Conservation (phyloP, 2,329 filamentous ascomycete genomes). For the Hypoxylon sp. region DNA sequence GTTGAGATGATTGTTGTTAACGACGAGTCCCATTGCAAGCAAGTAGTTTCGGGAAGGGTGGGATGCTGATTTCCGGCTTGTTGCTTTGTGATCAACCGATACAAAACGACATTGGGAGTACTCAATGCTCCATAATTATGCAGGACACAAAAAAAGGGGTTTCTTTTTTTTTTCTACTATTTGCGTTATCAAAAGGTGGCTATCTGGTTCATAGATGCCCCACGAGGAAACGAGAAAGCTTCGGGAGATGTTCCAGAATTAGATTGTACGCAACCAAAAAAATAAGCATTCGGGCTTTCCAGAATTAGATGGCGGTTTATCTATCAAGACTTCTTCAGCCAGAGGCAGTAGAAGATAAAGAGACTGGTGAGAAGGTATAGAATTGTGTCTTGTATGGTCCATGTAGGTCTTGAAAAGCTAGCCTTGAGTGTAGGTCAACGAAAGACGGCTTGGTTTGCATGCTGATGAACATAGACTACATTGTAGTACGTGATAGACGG, state of each 20-base stretch:
- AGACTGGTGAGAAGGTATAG: constrained; percentile 25
- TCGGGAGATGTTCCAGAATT: constrained; percentile 48
- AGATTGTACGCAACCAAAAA: constrained; percentile 54
- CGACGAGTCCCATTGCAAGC: constrained; percentile 21
- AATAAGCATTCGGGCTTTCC: constrained; percentile 53
- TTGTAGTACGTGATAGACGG: constrained; percentile 18
- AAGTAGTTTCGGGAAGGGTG: constrained; percentile 16
- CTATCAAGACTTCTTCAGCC: constrained; percentile 35
- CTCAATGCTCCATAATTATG: constrained; percentile 11
- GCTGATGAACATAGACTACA: too few relatives aligned
- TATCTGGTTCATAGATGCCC: constrained; percentile 14
- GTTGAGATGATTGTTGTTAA: constrained; percentile 22
- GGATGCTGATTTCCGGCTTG: constrained; percentile 7
- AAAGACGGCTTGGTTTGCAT: constrained; percentile 10
- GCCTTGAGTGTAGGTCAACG: constrained; percentile 14
- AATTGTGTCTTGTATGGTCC: constrained; percentile 15
- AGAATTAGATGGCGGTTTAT: constrained; percentile 45
- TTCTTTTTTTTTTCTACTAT: constrained; percentile 22
- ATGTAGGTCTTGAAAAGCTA: constrained; percentile 6
- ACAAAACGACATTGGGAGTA: constrained; percentile 12
- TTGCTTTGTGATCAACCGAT: constrained; percentile 18
- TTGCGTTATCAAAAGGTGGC: constrained; percentile 26
- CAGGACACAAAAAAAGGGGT: constrained; percentile 19
- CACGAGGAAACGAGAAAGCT: constrained; percentile 44
- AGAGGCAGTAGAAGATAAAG: too few relatives aligned